Evolutionary conservation across 106 monocot species (phyloP).

Genomic region (Dioscorea zingiberensis): DNA sequence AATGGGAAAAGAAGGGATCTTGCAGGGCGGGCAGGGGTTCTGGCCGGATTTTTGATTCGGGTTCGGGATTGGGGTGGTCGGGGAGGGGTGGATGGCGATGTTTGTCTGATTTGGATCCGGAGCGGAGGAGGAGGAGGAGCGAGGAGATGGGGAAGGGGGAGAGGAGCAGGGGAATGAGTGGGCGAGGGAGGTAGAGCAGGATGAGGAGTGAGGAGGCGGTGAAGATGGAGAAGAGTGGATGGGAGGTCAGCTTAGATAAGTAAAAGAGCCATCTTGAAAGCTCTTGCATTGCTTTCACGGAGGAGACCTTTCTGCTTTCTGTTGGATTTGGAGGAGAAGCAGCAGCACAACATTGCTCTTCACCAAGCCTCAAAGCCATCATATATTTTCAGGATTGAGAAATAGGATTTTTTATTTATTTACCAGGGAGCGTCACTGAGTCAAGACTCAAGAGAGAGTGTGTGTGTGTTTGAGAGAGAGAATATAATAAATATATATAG

Average conservation of each 20-base stretch:
- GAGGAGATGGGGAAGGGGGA: not conserved
- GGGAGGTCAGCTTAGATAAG: not conserved
- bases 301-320: not conserved
- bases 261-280: too few relatives aligned
- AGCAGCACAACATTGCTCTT: too few relatives aligned
- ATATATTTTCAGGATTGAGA: not conserved
- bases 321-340: not conserved
- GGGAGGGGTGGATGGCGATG: not conserved
- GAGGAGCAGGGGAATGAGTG: not conserved
- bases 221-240: not conserved
- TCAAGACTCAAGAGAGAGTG: too few relatives aligned
- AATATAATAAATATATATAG: too few relatives aligned
- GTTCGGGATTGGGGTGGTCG: too few relatives aligned
- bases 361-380: too few relatives aligned
- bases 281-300: not conserved
- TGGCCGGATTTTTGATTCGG: not conserved
- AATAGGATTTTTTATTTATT: too few relatives aligned
- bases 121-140: conserved; percentile 5
- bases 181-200: not conserved
- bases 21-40: not conserved
- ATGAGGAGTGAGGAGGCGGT: not conserved
- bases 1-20: conserved; percentile 1
- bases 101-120: conserved; percentile 15
- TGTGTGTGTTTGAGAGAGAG: too few relatives aligned
- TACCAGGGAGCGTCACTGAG: too few relatives aligned